Base-by-base conservation (phyloP, 2,329 filamentous ascomycete genomes). In the Cytospora piceae region DNA sequence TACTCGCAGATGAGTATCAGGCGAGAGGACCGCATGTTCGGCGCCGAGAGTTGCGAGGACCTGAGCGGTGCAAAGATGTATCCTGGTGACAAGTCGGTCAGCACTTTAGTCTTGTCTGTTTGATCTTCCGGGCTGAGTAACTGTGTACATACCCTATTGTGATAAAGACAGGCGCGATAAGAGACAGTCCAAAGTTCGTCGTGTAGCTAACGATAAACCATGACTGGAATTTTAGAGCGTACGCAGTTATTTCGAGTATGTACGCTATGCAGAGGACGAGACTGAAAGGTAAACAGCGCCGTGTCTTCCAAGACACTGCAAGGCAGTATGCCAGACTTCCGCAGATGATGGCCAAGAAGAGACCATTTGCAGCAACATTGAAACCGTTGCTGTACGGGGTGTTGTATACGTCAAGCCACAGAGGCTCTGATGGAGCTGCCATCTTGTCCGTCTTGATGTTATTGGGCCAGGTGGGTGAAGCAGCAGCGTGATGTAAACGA, bases 101-200 rank as follows among this genome's bases (percentile, higher is more conserved):
- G 59, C 27, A 14, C 12, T 15, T n/a, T 42, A 15, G 4, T 42
- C 17, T 15, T n/a, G 39, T 42, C n/a, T 29, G 29, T 0, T 8
- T 15, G 14, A 8, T 24, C 27, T 20, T 24, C 9, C 24, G 15
- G n/a, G 20, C n/a, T 12, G 14, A 56, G 32, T 15, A 20, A 37
- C 24, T 8, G 31, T n/a, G 17, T 22, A 68, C 65, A 53, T 59
- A 75, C 74, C 68, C 71, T 64, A 69, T 68, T 4, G 74, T 73
- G 34, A 76, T 52, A 31, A 74, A 73, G 0, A 71, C 69, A 2
- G 75, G 73, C 1, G 74, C 73, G 14, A 75, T 63, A 14, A 72
- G 72, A 31, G 66, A 63, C n/a, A 68, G 27, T 17, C 63, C 64
- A 15, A 61, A 68, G 27, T 68, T 65, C 4, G 57, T 46, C 11